A percentile compares a stretch with the other conserved stretches of the same genome.
phyloP scores from a whole-genome alignment of 805 yeast species.

The Hanseniaspora pseudoguilliermondii region DNA sequence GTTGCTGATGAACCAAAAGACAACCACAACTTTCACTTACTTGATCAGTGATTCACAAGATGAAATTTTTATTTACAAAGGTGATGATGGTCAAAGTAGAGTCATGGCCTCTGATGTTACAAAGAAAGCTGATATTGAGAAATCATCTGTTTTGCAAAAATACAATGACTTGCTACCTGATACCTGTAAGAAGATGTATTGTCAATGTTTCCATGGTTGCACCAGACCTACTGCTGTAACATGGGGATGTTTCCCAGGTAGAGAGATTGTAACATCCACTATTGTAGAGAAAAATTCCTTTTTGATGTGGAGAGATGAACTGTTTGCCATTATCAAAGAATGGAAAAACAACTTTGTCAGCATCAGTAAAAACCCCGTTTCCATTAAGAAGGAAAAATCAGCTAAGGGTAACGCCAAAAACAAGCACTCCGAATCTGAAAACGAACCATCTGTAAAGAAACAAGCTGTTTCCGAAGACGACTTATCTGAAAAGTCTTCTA shows the following conservation, averaged over 20 bases:
- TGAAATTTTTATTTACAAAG: conserved; percentile 25
- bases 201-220: conserved; percentile 25
- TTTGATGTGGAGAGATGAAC: conserved; percentile 95
- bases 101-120: conserved; percentile 5
- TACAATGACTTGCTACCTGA: background rate
- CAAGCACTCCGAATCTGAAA: conserved; percentile 18
- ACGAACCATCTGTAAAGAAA: conserved; percentile 19
- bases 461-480: conserved; percentile 16
- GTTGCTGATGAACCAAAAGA: conserved; percentile 34
- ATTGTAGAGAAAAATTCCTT: conserved; percentile 86
- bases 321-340: conserved; percentile 66
- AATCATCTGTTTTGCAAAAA: conserved; percentile 4
- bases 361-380: conserved; percentile 18
- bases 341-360: conserved; percentile 52
- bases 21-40: conserved; percentile 63
- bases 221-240: conserved; percentile 84
- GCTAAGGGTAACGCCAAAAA: conserved; percentile 17
- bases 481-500: conserved; percentile 22
- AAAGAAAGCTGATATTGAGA: conserved; percentile 5
- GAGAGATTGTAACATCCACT: conserved; percentile 88
- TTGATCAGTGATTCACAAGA: conserved; percentile 34
- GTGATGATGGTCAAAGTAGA: conserved; percentile 9
- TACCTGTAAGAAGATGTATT: conserved; percentile 9
- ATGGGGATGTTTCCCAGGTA: conserved; percentile 97
- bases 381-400: conserved; percentile 18